A percentile compares a stretch with the other conserved stretches of the same genome.
Evolutionary conservation across 768 basidiomycete species (phyloP).

Genomic region (Naematelia encephala): DNA sequence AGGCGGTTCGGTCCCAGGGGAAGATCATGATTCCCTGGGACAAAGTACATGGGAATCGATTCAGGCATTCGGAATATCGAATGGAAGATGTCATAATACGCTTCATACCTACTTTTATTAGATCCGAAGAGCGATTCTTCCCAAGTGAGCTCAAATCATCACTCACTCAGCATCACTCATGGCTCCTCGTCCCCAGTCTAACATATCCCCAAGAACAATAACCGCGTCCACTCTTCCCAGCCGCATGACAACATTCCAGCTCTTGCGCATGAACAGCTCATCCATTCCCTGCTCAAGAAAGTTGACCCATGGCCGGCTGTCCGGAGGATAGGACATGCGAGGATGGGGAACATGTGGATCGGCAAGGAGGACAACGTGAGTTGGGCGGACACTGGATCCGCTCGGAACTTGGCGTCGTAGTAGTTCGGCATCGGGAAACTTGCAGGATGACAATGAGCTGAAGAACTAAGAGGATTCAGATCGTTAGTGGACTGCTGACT

Average conservation of each 20-base stretch:
- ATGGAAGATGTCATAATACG: constrained; percentile 66
- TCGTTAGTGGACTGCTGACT: not conserved
- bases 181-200: constrained; percentile 72
- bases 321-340: constrained; percentile 64
- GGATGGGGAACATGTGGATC: constrained; percentile 82
- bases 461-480: constrained; percentile 36
- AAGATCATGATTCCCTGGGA: constrained; percentile 89
- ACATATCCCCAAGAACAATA: constrained; percentile 86
- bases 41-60: constrained; percentile 62
- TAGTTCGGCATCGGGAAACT: constrained; percentile 40
- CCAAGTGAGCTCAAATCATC: too few species aligned
- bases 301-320: constrained; percentile 58
- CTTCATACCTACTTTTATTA: constrained; percentile 65
- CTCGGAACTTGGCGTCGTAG: constrained; percentile 20
- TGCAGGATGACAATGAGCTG: constrained; percentile 39
- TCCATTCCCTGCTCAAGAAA: constrained; percentile 64
- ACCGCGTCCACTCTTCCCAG: constrained; percentile 65
- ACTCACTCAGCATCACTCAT: constrained; percentile 70
- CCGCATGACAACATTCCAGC: constrained; percentile 66
- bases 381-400: constrained; percentile 31
- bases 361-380: constrained; percentile 74
- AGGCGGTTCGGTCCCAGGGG: constrained; percentile 57
- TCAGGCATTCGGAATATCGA: constrained; percentile 62
- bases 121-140: not conserved
- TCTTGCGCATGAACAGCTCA: constrained; percentile 79